phyloP scores from a whole-genome alignment of 1,284 basidiomycete species.

The Microbotryomycetes sp. region DNA sequence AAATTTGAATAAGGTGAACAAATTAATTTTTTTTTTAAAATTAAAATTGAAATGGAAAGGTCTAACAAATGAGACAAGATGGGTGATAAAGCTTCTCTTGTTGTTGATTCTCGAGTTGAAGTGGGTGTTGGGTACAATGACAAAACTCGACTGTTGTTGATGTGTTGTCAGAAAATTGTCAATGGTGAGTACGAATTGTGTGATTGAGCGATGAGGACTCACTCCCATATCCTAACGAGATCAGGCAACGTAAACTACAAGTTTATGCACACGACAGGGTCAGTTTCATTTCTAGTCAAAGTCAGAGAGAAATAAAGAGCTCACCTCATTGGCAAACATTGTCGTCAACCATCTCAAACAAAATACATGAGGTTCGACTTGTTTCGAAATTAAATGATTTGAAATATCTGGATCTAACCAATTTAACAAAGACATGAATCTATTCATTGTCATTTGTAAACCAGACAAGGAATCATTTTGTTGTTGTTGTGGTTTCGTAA shows the following conservation, averaged over 20 bases:
- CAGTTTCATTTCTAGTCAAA: no score
- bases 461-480: conserved; percentile 3
- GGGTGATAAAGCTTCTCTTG: conserved; percentile 28
- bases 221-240: conserved; percentile 30
- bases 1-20: conserved; percentile 22
- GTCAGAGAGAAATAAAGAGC: not conserved
- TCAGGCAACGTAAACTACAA: conserved; percentile 26
- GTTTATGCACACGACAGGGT: not conserved
- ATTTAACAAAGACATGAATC: conserved; percentile 17
- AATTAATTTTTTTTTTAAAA: conserved; percentile 16
- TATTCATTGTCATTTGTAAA: conserved; percentile 13
- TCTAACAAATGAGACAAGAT: conserved; percentile 30
- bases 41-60: conserved; percentile 21
- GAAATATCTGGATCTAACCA: conserved; percentile 26
- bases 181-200: not conserved
- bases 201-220: not conserved
- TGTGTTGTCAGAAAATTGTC: not conserved
- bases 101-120: not conserved
- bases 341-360: conserved; percentile 30
- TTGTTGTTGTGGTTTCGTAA: not conserved
- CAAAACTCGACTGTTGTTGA: conserved; percentile 27
- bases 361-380: conserved; percentile 12
- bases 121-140: conserved; percentile 18
- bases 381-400: conserved; percentile 19
- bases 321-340: conserved; percentile 24